Evolutionary conservation across 2,329 filamentous ascomycete species (phyloP), one percentile per base, ranked within the genome.

Genomic region (Cladosporium austrohemisphaericum): DNA sequence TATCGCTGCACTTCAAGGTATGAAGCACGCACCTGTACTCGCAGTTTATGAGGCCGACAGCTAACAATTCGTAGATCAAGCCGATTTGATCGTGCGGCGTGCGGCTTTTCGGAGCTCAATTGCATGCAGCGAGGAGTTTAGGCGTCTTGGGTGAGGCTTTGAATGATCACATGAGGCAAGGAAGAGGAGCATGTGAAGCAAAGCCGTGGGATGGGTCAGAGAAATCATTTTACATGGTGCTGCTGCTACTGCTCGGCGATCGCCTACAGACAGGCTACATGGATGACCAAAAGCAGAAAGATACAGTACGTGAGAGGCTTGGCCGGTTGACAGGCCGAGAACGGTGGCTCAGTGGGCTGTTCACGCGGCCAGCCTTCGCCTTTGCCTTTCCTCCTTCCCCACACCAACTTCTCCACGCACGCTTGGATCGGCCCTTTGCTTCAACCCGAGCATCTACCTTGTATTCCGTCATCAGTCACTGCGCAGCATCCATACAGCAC

Each of bases 1-100:
- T 97, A 62, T 88, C 89, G 2, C 78, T 98, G 56, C 93, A 98
- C 73, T 98, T 98, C 77, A 98, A 98, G 85, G 82, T 83, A 66
- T 38, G 59, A 16, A 14, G 26, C 29, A 4, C 16, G 14, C 5
- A 19, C 2, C 5, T 14, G 26, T 20, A 14, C 5, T 19, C 19
- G 31, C 29, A 10, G 14, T 29, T n/a, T 38, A 16, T n/a, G 37
- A 14, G 5, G 26, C 16, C 47, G 10, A 19, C 41, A 22, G 33
- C 41, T 52, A 19, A 49, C 19, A 41, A 10, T 13, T 14, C 14
- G 32, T 51, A 65, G 62, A 65, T 64, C 55, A 64, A 65, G 51
- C 61, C 61, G 26, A 65, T 65, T 31, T 65, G 58, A 52, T 14
- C 35, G 13, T 8, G 8, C 1, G 11, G 16, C 10, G 20, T 3